Evolutionary conservation across 352 stramenopile genomes (phyloP).

Genomic region (Phytopythium oedochilum): DNA sequence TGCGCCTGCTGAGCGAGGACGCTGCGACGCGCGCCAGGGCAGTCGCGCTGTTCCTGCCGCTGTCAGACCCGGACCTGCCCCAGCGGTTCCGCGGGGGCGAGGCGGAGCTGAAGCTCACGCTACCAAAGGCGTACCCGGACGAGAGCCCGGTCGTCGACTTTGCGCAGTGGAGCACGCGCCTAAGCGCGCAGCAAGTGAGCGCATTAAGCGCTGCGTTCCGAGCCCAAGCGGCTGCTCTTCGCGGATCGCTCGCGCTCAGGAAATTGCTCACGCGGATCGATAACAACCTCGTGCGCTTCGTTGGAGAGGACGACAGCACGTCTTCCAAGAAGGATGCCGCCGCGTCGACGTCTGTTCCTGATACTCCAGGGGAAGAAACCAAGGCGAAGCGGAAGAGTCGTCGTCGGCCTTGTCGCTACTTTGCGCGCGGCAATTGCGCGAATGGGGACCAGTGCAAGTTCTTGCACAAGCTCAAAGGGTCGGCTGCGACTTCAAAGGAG

Average conservation of each 20-base stretch:
- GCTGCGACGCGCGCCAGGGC: constrained; percentile 8
- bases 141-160: constrained; percentile 48
- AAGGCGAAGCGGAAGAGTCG: neutral
- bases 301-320: constrained; percentile 11
- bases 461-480: constrained; percentile 19
- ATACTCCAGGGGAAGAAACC: neutral
- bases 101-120: constrained; percentile 43
- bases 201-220: constrained; percentile 32
- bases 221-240: constrained; percentile 27
- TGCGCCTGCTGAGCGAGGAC: constrained; percentile 19
- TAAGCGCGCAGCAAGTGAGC: constrained; percentile 28
- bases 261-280: constrained; percentile 83
- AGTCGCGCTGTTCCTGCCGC: constrained; percentile 43
- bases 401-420: constrained; percentile 38
- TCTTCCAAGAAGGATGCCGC: neutral
- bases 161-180: constrained; percentile 35
- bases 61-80: constrained; percentile 62
- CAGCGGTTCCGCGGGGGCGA: constrained; percentile 42
- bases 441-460: constrained; percentile 50
- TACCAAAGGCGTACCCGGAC: constrained; percentile 50
- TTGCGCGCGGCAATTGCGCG: constrained; percentile 47
- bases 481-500: neutral
- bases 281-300: constrained; percentile 60
- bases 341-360: neutral
- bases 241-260: constrained; percentile 47